These are phyloP conservation scores for Mimosa bimucronata DNA, from an alignment of 306 rosid species.

Conservation along the genomic window DNA sequence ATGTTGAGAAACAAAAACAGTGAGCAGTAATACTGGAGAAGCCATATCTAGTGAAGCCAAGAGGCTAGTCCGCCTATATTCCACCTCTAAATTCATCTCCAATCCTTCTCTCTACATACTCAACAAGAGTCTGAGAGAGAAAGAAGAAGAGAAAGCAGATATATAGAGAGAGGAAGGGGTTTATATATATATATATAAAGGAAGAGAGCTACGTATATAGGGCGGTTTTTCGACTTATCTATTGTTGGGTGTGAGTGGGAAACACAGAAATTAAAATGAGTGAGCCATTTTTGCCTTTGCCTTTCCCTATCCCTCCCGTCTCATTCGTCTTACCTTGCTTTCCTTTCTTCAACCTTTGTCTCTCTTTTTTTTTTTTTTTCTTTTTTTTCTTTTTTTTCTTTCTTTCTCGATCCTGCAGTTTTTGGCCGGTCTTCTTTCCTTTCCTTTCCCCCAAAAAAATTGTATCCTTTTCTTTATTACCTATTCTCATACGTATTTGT, in stretches of 20 bases:
- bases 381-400: background rate
- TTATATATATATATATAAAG: background rate
- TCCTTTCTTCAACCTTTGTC: background rate
- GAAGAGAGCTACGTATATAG: background rate
- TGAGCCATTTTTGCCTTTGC: background rate
- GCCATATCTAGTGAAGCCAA: conserved; percentile 1
- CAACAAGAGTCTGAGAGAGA: conserved; percentile 12
- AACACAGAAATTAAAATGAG: conserved; percentile 42
- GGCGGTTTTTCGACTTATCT: conserved; percentile 73
- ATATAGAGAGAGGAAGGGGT: background rate
- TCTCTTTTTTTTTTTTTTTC: background rate
- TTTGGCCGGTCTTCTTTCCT: conserved; percentile 16
- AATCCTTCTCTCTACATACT: conserved; percentile 1
- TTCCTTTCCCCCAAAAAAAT: background rate
- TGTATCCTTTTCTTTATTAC: background rate
- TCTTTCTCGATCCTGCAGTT: background rate
- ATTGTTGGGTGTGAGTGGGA: conserved; percentile 38
- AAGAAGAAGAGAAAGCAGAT: background rate
- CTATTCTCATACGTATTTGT: background rate
- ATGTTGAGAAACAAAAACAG: background rate
- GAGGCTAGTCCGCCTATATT: background rate
- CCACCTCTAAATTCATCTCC: conserved; percentile 6
- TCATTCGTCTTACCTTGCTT: background rate
- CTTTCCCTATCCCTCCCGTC: conserved; percentile 28
- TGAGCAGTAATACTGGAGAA: background rate